Evolutionary conservation across 495 filamentous ascomycete species (phyloP).

Genomic region (Aspergillus biplanus): DNA sequence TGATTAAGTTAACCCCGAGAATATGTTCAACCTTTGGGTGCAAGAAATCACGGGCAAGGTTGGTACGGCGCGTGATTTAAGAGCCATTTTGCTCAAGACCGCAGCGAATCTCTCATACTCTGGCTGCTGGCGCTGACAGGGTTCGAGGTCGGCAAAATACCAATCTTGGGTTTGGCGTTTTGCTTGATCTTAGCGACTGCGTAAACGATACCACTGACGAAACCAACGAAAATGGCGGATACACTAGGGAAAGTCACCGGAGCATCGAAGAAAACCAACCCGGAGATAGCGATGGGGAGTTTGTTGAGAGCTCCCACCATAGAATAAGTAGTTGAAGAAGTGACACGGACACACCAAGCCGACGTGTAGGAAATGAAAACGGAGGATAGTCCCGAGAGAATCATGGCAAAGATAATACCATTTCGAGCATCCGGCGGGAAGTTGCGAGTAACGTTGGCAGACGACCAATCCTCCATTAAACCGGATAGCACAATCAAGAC

Average conservation of each 20-base stretch:
- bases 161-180: constrained; percentile 62
- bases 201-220: constrained; percentile 90
- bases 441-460: constrained; percentile 79
- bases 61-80: neutral
- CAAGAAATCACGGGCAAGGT: neutral
- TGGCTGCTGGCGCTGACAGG: constrained; percentile 89
- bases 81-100: constrained; percentile 43
- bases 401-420: constrained; percentile 80
- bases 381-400: constrained; percentile 89
- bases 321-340: constrained; percentile 93
- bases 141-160: constrained; percentile 66
- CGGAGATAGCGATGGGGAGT: constrained; percentile 88
- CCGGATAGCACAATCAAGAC: constrained; percentile 83
- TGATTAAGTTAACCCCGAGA: neutral
- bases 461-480: constrained; percentile 89
- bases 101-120: constrained; percentile 86
- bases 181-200: constrained; percentile 90
- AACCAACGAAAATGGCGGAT: constrained; percentile 86
- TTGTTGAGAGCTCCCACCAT: constrained; percentile 99
- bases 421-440: constrained; percentile 81
- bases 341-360: constrained; percentile 97
- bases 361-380: constrained; percentile 99
- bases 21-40: neutral
- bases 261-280: constrained; percentile 92
- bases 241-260: constrained; percentile 92